phyloP scores from a whole-genome alignment of 1,139 yeast species.

The Saccharomycopsis crataegensis region DNA sequence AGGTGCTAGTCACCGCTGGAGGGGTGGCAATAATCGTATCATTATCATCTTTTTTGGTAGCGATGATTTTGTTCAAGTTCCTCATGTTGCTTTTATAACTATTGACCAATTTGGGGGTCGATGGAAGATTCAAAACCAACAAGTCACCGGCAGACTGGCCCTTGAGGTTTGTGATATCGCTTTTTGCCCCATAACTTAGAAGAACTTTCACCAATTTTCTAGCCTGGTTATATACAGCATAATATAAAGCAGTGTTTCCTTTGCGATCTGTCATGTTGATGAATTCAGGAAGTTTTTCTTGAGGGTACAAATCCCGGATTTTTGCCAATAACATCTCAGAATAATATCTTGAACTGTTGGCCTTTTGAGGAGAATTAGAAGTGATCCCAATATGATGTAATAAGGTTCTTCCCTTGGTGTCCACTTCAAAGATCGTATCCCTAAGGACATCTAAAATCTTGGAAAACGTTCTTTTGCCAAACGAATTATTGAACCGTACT shows the following conservation, averaged over 20 bases:
- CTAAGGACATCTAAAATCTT: slow-evolving; percentile 64
- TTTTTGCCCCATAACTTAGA: slow-evolving; percentile 63
- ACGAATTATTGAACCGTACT: slow-evolving; percentile 81
- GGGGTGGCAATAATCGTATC: not conserved
- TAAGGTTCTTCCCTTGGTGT: slow-evolving; percentile 60
- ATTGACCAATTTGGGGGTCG: slow-evolving; percentile 27
- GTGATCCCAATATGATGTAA: slow-evolving; percentile 75
- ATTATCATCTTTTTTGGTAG: not conserved
- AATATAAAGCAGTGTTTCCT: slow-evolving; percentile 86
- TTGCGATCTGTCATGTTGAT: slow-evolving; percentile 71
- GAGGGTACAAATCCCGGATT: slow-evolving; percentile 51
- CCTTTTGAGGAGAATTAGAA: slow-evolving; percentile 41
- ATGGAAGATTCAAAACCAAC: slow-evolving; percentile 24
- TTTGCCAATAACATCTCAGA: slow-evolving; percentile 70
- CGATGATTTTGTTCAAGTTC: not conserved
- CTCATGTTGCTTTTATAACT: slow-evolving; percentile 25
- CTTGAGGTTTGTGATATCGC: slow-evolving; percentile 62
- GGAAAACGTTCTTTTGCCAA: slow-evolving; percentile 72
- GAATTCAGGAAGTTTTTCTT: slow-evolving; percentile 43
- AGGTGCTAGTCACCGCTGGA: not conserved
- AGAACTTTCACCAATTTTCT: slow-evolving; percentile 68
- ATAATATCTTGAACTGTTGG: slow-evolving; percentile 72
- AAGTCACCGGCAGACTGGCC: slow-evolving; percentile 72
- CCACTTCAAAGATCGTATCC: slow-evolving; percentile 56
- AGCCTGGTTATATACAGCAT: slow-evolving; percentile 71